phyloP scores from a whole-genome alignment of 805 yeast species.

The Wickerhamia fluorescens region DNA sequence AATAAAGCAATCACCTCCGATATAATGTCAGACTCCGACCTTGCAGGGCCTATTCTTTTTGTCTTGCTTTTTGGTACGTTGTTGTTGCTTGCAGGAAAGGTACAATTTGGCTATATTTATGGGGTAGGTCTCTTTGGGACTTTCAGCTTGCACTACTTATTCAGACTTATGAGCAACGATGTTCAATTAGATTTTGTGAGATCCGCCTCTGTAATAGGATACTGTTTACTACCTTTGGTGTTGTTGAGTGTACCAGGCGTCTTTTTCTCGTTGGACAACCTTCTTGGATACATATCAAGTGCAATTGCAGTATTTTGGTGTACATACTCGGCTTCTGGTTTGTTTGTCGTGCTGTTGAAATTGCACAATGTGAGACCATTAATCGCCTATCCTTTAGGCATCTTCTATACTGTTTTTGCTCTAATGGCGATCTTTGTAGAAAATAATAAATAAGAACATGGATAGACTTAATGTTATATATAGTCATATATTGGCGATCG shows the following conservation, averaged over 20 bases:
- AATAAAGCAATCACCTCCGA: conserved; percentile 57
- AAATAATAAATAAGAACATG: conserved; percentile 17
- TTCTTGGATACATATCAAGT: conserved; percentile 65
- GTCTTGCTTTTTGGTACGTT: conserved; percentile 82
- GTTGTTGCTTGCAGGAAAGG: conserved; percentile 80
- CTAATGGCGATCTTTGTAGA: conserved; percentile 85
- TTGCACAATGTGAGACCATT: conserved; percentile 80
- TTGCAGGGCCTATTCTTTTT: conserved; percentile 92
- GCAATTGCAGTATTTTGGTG: conserved; percentile 77
- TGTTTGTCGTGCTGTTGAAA: conserved; percentile 79
- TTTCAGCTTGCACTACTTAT: conserved; percentile 70
- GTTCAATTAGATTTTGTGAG: conserved; percentile 51
- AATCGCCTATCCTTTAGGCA: conserved; percentile 87
- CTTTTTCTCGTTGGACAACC: conserved; percentile 58
- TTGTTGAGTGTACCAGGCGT: conserved; percentile 68
- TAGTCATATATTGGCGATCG: background rate
- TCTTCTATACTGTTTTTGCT: conserved; percentile 92
- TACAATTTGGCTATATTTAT: conserved; percentile 93
- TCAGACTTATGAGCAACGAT: conserved; percentile 77
- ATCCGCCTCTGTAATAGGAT: conserved; percentile 89
- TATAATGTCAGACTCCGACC: conserved; percentile 77
- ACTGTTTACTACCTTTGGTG: conserved; percentile 87
- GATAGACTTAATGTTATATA: background rate
- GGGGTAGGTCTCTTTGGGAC: conserved; percentile 95
- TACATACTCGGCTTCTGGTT: conserved; percentile 87